Percentiles rank a stretch among this genome's conserved stretches.
phyloP scores from a whole-genome alignment of 768 basidiomycete species.

The Mycena haematopus region DNA sequence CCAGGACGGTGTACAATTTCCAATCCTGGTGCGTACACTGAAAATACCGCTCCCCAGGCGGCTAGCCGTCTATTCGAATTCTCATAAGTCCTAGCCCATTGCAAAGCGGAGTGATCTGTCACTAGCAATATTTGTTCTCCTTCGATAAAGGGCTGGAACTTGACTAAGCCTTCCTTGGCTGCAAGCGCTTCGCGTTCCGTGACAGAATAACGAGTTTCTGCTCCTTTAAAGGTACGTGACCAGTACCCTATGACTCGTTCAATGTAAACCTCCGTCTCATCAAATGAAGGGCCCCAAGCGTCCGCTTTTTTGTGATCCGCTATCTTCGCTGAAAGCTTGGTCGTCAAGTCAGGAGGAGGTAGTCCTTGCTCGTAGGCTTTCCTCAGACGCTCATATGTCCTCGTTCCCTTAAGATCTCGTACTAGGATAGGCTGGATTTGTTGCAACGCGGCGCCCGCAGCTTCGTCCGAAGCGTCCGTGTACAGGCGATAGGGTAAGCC shows the following conservation, averaged over 20 bases:
- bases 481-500: conserved; percentile 35
- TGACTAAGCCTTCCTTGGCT: not conserved
- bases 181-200: not conserved
- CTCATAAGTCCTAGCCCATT: not conserved
- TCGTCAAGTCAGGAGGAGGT: not conserved
- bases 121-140: not conserved
- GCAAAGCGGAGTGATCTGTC: not conserved
- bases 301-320: not conserved
- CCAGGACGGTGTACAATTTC: not conserved
- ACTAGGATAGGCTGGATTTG: conserved; percentile 21
- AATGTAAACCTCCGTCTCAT: not conserved
- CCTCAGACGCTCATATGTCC: conserved; percentile 2
- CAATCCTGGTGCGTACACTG: not conserved
- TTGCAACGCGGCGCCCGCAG: conserved; percentile 18
- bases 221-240: conserved; percentile 30
- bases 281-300: not conserved
- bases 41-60: not conserved
- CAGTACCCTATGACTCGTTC: conserved; percentile 35
- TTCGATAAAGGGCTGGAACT: not conserved
- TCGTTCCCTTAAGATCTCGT: conserved; percentile 21
- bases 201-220: not conserved
- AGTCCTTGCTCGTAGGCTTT: conserved; percentile 12
- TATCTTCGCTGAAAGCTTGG: not conserved
- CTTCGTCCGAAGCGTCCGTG: conserved; percentile 33
- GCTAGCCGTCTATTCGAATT: not conserved